A percentile compares a stretch with the other conserved stretches of the same genome.
These are phyloP conservation scores for Colletotrichum eremochloae DNA, from an alignment of 2,329 filamentous ascomycete genomes.

Conservation along the genomic window DNA sequence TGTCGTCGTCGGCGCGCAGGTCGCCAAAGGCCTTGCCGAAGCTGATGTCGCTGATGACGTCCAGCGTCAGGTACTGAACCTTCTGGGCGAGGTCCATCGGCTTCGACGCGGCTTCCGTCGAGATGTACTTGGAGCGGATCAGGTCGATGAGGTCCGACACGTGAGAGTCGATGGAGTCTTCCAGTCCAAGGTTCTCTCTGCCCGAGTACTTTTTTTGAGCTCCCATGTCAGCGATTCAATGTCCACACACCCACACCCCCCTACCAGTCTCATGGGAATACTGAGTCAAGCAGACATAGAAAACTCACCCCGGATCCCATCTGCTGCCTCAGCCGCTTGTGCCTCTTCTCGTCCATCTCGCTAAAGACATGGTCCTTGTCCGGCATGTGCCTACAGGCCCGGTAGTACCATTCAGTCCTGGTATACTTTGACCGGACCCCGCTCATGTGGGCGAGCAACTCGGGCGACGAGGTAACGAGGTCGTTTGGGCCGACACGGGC, in stretches of 20 bases:
- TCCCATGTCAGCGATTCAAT: background rate
- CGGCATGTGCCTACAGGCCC: constrained; percentile 53
- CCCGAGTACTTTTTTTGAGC: constrained; percentile 58
- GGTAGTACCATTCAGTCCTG: constrained; percentile 52
- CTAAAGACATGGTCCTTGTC: constrained; percentile 54
- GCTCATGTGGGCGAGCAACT: constrained; percentile 51
- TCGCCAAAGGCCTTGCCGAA: constrained; percentile 64
- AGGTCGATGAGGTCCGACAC: constrained; percentile 61
- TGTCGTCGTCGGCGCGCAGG: constrained; percentile 59
- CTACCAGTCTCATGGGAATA: background rate
- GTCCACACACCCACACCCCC: background rate
- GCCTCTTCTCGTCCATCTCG: constrained; percentile 51
- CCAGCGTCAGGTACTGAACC: constrained; percentile 65
- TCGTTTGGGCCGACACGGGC: constrained; percentile 59
- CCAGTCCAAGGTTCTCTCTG: constrained; percentile 59
- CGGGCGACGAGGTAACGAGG: constrained; percentile 55
- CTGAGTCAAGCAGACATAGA: background rate
- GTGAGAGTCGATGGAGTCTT: constrained; percentile 58
- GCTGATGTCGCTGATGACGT: constrained; percentile 66
- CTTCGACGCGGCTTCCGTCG: constrained; percentile 46
- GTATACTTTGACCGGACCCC: constrained; percentile 53
- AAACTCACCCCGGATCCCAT: constrained; percentile 54
- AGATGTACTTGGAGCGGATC: constrained; percentile 59
- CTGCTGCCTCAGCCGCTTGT: constrained; percentile 55
- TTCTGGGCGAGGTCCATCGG: constrained; percentile 62